Conservation (phyloP, 176 grass and related monocot genomes). For the Themeda triandra region DNA sequence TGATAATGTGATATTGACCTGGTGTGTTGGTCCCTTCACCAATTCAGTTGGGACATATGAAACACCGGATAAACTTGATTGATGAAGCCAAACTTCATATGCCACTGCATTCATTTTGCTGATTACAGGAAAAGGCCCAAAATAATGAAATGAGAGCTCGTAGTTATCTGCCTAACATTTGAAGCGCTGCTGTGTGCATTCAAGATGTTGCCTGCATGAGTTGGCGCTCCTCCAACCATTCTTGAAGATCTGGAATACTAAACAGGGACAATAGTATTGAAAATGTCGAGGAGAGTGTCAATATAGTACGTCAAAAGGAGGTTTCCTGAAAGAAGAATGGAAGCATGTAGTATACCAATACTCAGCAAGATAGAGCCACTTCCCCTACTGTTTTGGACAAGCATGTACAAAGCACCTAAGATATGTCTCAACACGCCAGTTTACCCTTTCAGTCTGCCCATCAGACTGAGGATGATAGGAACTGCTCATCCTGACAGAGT, state of each 20-base stretch:
- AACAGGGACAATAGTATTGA: neutral
- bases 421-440: neutral
- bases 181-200: neutral
- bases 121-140: neutral
- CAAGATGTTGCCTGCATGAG: neutral
- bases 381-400: neutral
- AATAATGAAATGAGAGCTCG: neutral
- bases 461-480: no score
- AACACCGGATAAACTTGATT: neutral
- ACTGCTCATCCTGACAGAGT: neutral
- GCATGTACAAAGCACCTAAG: neutral
- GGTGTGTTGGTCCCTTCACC: neutral
- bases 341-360: neutral
- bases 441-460: no score
- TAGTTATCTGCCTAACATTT: neutral
- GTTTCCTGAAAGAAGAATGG: neutral
- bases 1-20: neutral
- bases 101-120: neutral
- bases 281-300: neutral
- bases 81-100: neutral
- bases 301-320: neutral
- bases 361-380: neutral
- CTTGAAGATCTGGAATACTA: neutral
- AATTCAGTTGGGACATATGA: neutral
- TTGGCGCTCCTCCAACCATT: neutral